These are phyloP conservation scores for Davidsoniella neocaledoniae DNA, from an alignment of 2,329 filamentous ascomycete species.

Conservation along the genomic window DNA sequence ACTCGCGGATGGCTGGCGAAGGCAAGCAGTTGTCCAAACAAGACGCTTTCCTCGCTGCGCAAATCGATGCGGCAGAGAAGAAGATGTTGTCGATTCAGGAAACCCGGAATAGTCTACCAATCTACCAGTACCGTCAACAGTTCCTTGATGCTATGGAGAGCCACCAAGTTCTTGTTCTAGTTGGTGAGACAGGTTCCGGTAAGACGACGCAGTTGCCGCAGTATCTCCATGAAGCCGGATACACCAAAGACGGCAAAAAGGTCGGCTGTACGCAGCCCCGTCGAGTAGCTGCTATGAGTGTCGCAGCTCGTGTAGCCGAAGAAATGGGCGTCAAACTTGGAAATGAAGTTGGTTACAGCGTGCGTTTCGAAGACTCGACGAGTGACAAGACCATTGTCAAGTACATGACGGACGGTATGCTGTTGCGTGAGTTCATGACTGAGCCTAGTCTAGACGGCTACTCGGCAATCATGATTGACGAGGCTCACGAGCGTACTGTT, in stretches of 20 bases:
- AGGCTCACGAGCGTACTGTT: constrained; percentile 87
- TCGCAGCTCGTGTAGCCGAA: constrained; percentile 87
- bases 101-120: constrained; percentile 74
- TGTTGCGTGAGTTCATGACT: constrained; percentile 76
- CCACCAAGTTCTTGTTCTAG: constrained; percentile 77
- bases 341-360: constrained; percentile 83
- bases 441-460: constrained; percentile 73
- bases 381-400: constrained; percentile 83
- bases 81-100: constrained; percentile 81
- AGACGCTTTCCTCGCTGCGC: constrained; percentile 59
- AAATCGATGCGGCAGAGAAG: constrained; percentile 76
- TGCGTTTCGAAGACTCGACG: constrained; percentile 86
- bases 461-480: constrained; percentile 86
- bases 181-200: constrained; percentile 86
- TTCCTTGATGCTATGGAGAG: constrained; percentile 75
- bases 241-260: constrained; percentile 67
- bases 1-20: constrained; percentile 55
- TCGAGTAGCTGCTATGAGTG: constrained; percentile 92
- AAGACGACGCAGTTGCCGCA: constrained; percentile 94
- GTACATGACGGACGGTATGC: constrained; percentile 96
- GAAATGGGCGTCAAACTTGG: constrained; percentile 84
- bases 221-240: constrained; percentile 82
- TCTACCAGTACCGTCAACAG: constrained; percentile 73
- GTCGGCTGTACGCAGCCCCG: constrained; percentile 89
- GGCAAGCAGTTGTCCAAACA: constrained; percentile 58